Conservation (phyloP, 2,329 filamentous ascomycete genomes). For the Aspergillus amoenus region DNA sequence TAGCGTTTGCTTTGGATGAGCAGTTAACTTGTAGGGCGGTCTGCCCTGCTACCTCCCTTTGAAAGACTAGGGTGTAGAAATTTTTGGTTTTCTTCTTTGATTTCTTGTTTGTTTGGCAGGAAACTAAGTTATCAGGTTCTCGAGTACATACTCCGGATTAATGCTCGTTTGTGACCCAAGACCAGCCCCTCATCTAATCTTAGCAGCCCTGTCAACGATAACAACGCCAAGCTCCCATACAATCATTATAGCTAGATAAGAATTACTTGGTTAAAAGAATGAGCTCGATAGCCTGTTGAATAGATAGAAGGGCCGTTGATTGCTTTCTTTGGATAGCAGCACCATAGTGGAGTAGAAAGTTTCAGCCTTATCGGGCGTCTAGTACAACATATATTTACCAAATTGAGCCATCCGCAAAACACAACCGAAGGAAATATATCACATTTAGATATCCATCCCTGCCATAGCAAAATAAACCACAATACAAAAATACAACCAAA, state of each 20-base stretch:
- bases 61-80: background rate
- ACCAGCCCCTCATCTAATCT: constrained; percentile 5
- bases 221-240: background rate
- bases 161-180: background rate
- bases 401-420: background rate
- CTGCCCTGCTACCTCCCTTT: background rate
- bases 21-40: background rate
- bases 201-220: background rate
- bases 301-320: too few relatives aligned
- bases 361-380: background rate
- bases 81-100: background rate
- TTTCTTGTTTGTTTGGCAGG: background rate
- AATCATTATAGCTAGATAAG: background rate
- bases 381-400: background rate
- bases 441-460: background rate
- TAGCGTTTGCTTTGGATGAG: background rate
- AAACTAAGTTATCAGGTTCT: background rate
- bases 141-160: background rate
- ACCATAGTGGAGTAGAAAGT: background rate
- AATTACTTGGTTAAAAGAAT: background rate
- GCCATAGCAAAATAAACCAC: background rate
- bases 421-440: background rate
- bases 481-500: background rate
- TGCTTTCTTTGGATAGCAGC: background rate
- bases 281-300: too few relatives aligned